Conservation (phyloP, 768 basidiomycete species). For the Pholiota microspora region DNA sequence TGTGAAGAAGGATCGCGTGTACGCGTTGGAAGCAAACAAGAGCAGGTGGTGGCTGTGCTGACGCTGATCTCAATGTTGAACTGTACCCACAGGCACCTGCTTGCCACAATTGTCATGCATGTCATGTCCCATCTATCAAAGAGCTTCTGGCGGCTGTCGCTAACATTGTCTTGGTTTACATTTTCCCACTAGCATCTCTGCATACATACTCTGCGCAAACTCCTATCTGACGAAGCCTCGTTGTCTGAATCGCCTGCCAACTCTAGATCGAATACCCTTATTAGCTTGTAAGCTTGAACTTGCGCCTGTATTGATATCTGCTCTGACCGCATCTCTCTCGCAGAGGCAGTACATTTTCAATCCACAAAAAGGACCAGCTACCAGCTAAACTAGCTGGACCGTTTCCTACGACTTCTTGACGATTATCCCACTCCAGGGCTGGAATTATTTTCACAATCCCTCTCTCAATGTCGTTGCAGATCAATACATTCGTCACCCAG, state of each 20-base stretch:
- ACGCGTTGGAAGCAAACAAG: slow-evolving; percentile 4
- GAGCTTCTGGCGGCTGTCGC: not conserved
- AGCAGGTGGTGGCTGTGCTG: slow-evolving; percentile 13
- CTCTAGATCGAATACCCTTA: slow-evolving; percentile 16
- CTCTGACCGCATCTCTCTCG: not conserved
- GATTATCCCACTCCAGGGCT: slow-evolving; percentile 42
- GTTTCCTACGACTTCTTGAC: slow-evolving; percentile 10
- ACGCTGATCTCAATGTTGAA: not conserved
- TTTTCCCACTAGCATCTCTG: not conserved
- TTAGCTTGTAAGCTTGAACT: not conserved
- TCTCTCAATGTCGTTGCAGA: slow-evolving; percentile 41
- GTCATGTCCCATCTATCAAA: not conserved
- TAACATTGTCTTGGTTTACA: not conserved
- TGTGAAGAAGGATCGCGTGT: not conserved
- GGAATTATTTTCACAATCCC: slow-evolving; percentile 48
- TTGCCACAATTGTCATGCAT: too few relatives aligned
- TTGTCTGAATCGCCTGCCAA: not conserved
- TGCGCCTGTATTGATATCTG: not conserved
- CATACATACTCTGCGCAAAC: too few relatives aligned
- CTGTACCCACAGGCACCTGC: too few relatives aligned
- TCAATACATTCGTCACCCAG: slow-evolving; percentile 45
- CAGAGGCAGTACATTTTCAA: not conserved
- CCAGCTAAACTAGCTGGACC: slow-evolving; percentile 27
- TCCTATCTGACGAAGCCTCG: too few relatives aligned
- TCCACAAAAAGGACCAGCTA: not conserved